Evolutionary conservation across 805 yeast genomes (phyloP), one percentile per base, ranked within the genome.

Genomic region (Teunomyces funiuensis): DNA sequence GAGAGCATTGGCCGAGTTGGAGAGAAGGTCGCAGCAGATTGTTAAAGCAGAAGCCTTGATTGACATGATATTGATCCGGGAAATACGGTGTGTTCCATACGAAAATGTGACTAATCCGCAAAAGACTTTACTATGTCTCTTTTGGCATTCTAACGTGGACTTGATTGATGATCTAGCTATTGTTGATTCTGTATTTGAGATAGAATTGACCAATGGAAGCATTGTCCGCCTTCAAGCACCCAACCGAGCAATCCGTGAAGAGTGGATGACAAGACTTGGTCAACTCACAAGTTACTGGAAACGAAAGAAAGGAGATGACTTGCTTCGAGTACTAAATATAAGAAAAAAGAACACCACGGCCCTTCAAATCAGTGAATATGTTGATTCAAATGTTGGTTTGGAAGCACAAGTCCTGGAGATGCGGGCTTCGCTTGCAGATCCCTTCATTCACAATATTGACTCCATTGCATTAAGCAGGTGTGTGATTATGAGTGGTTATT

Each of bases 251-350:
- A 53, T 74, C 0, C 67, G 91, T 36, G 76, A 80, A 49, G 77
- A 75, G 46, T 90, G 97, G 98, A 70, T 83, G 0, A n/a, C 17
- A 0, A 61, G 79, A 39, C 61, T 90, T 25, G 46, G 42, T 0
- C 61, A 63, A 4, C 51, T 83, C 14, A 53, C 53, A 6, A 45
- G 45, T 2, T 90, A 83, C 57, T 90, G 97, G 97, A 65, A 54
- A 16, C 43, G 53, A 8, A 67, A 79, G 37, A 61, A 57, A 18
- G 52, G 51, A 1, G 69, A 72, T 7, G 83, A 79, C 42, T 40
- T 71, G 7, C 36, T 54, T 3, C 55, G 69, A 2, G 44, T 73
- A 36, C 51, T 69, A 36, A 44, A 47, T 4, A 47, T 76, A 3
- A 70, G 79, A 37, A 60, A 61, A 7, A 48, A 51, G 10, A 88